Conservation (phyloP, 345 rosid species). For the Streptanthus diversifolius region DNA sequence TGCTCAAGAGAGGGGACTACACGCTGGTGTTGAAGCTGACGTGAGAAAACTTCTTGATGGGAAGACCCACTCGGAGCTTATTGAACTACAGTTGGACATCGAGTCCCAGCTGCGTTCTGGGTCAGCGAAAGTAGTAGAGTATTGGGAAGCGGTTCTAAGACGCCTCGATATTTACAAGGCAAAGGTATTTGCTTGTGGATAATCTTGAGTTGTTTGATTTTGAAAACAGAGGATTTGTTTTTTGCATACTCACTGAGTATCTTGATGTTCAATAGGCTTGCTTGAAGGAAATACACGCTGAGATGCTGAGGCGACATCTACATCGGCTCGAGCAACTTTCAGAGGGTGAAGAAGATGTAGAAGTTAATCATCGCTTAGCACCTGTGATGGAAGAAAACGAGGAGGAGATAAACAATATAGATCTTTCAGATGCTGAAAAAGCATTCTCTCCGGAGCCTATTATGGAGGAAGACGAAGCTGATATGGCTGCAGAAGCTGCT, state of each 20-base stretch:
- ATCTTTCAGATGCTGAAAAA: slow-evolving; percentile 46
- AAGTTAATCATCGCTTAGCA: slow-evolving; percentile 33
- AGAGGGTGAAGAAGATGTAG: slow-evolving; percentile 46
- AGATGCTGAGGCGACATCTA: slow-evolving; percentile 72
- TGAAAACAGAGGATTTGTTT: neutral
- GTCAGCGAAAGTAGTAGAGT: slow-evolving; percentile 91
- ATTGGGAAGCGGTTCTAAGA: slow-evolving; percentile 93
- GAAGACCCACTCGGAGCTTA: slow-evolving; percentile 70
- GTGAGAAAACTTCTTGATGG: slow-evolving; percentile 74
- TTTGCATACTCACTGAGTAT: slow-evolving; percentile 4
- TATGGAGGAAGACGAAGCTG: slow-evolving; percentile 45
- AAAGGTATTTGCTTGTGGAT: slow-evolving; percentile 51
- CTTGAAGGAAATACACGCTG: slow-evolving; percentile 85
- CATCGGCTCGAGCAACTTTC: slow-evolving; percentile 70
- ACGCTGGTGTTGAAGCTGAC: slow-evolving; percentile 81
- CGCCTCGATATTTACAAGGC: slow-evolving; percentile 90
- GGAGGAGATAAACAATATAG: slow-evolving; percentile 42
- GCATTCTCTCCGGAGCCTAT: slow-evolving; percentile 64
- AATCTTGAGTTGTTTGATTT: neutral
- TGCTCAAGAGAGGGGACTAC: slow-evolving; percentile 91
- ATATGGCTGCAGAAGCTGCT: slow-evolving; percentile 59
- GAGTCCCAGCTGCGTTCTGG: slow-evolving; percentile 85
- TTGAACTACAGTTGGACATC: slow-evolving; percentile 58
- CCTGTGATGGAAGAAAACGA: slow-evolving; percentile 52
- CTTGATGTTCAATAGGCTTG: slow-evolving; percentile 58